Evolutionary conservation across 2,329 filamentous ascomycete species (phyloP), one percentile per base, ranked within the genome.

Genomic region (Stachybotrys elegans): DNA sequence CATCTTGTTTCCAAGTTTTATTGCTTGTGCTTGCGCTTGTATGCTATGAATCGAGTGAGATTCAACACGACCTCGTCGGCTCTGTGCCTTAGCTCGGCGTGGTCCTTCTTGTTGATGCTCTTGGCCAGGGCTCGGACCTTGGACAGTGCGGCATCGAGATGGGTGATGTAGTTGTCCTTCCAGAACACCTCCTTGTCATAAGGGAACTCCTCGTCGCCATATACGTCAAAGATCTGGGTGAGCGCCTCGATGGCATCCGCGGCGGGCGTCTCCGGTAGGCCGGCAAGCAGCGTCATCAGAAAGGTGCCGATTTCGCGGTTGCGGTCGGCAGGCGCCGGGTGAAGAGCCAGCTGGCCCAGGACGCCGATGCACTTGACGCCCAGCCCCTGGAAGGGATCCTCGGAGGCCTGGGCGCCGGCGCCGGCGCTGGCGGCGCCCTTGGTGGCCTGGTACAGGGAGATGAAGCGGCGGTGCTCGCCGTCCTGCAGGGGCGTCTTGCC

Each of bases 321-420:
- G 22, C 75, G 63, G 12, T 66, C 60, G 9, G 73, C 43, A 0
- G 78, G 72, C 3, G 75, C 73, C 4, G 78, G 76, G 42, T 76
- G 63, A 8, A 76, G 66, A 2, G 80, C 82, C 8, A 86, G 69
- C 54, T 80, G 78, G 47, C 82, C 83, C 11, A 86, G 70, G 6
- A 84, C 79, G 43, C 82, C 82, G 50, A 86, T 70, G 54, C 79
- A 84, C 65, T 84, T 85, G 50, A 84, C 79, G 22, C 79, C 75
- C 3, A 85, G 71, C 29, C 70, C 69, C 59, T 81, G 79, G 63
- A 84, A 81, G 22, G 79, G 76, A 49, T 84, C 80, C 7, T 70
- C 61, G 3, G 55, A 49, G 31, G 62, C 56, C 39, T 52, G 43
- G 44, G 48, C 44, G 42, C 52, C 52, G 25, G 52, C 39, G 12